phyloP scores from a whole-genome alignment of 2,329 filamentous ascomycete genomes.

The Xylariaceae sp. region DNA sequence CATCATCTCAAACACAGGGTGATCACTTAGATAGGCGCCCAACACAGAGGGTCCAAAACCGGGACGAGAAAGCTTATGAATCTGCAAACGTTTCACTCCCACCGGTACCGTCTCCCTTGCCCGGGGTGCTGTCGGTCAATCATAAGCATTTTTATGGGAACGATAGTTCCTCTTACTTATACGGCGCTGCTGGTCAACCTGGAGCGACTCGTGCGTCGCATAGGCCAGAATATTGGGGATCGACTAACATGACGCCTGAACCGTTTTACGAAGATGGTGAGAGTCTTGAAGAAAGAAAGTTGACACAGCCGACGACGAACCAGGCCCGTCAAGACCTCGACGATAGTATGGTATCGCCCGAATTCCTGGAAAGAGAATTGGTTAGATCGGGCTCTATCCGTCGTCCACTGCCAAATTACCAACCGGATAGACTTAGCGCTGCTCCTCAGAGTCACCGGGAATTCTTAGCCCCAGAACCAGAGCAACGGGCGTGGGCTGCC shows the following conservation, averaged over 20 bases:
- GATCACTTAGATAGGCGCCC: conserved; percentile 39
- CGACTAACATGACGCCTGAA: conserved; percentile 30
- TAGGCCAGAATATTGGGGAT: conserved; percentile 23
- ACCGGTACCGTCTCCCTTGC: conserved; percentile 55
- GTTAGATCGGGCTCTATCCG: conserved; percentile 23
- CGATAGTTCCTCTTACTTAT: conserved; percentile 31
- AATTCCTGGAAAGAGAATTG: conserved; percentile 19
- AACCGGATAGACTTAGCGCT: conserved; percentile 21
- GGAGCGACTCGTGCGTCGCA: conserved; percentile 28
- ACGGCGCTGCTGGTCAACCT: conserved; percentile 29
- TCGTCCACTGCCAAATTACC: conserved; percentile 28
- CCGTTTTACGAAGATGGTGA: conserved; percentile 31
- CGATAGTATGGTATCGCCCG: conserved; percentile 19
- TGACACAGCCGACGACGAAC: conserved; percentile 28
- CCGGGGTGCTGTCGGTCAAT: conserved; percentile 52
- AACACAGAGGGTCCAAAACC: conserved; percentile 38
- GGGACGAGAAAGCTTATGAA: conserved; percentile 38
- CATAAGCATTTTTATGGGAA: conserved; percentile 47
- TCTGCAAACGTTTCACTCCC: conserved; percentile 34
- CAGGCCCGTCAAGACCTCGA: conserved; percentile 29
- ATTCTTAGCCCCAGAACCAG: conserved; percentile 36
- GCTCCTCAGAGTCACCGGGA: conserved; percentile 34
- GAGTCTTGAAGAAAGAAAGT: conserved; percentile 22
- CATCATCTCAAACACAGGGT: conserved; percentile 44
- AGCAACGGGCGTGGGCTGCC: conserved; percentile 60